These are phyloP conservation scores for Fusarium transvaalense DNA, from an alignment of 2,329 filamentous ascomycete species.

Conservation along the genomic window DNA sequence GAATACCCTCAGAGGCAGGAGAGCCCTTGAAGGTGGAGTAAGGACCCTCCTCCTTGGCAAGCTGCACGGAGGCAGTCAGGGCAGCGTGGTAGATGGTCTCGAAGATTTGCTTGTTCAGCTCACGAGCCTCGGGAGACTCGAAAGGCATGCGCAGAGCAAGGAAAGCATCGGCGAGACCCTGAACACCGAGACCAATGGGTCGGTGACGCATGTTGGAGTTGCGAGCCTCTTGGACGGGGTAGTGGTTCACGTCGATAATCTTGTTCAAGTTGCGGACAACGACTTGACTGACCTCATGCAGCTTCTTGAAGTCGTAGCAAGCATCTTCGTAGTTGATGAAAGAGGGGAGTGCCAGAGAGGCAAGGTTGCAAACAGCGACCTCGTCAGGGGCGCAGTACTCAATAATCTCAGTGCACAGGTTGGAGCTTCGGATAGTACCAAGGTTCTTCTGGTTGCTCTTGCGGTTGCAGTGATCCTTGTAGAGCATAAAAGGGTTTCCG, in stretches of 20 bases:
- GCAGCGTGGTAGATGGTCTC: slow-evolving; percentile 99
- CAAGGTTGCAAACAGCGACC: slow-evolving; percentile 98
- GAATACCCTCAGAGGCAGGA: slow-evolving; percentile 92
- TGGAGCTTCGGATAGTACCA: slow-evolving; percentile 97
- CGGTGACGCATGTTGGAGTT: slow-evolving; percentile 98
- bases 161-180: slow-evolving; percentile 98
- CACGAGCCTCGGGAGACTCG: slow-evolving; percentile 91
- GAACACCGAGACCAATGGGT: slow-evolving; percentile 95
- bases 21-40: slow-evolving; percentile 95
- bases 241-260: slow-evolving; percentile 98
- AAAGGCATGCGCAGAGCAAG: slow-evolving; percentile 96
- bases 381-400: slow-evolving; percentile 98
- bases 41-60: slow-evolving; percentile 84
- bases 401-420: slow-evolving; percentile 98
- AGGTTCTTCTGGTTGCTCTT: slow-evolving; percentile 99
- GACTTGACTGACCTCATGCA: slow-evolving; percentile 93
- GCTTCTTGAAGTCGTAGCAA: slow-evolving; percentile 94
- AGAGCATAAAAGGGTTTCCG: slow-evolving; percentile 99
- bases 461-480: slow-evolving; percentile 98
- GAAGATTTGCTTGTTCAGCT: slow-evolving; percentile 98
- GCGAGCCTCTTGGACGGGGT: slow-evolving; percentile 92
- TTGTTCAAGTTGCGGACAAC: slow-evolving; percentile 96
- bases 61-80: slow-evolving; percentile 86
- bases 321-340: slow-evolving; percentile 89
- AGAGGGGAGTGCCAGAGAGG: slow-evolving; percentile 90